These are phyloP conservation scores for Pseudocercospora eumusae DNA, from an alignment of 2,329 filamentous ascomycete species.

Conservation along the genomic window DNA sequence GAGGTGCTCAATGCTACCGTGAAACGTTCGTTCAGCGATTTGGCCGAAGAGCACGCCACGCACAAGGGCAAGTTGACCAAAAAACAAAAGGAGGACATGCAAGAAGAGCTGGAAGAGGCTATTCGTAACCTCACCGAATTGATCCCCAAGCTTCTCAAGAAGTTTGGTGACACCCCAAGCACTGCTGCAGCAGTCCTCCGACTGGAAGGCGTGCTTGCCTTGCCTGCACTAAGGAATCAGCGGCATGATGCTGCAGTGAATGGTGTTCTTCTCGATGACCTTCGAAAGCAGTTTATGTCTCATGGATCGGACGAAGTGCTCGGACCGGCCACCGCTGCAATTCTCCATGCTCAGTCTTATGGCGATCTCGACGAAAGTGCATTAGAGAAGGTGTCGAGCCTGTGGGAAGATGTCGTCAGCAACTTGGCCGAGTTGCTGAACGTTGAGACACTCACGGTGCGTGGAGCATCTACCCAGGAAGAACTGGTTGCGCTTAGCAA, in stretches of 20 bases:
- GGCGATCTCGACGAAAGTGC: constrained; percentile 87
- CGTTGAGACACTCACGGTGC: constrained; percentile 68
- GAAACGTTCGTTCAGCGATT: constrained; percentile 68
- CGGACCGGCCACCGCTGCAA: constrained; percentile 75
- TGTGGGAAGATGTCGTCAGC: constrained; percentile 84
- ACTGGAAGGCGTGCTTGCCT: constrained; percentile 80
- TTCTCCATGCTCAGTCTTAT: constrained; percentile 81
- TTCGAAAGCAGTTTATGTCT: constrained; percentile 90
- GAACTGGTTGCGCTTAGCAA: constrained; percentile 38
- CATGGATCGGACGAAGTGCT: constrained; percentile 86
- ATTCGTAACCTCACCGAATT: constrained; percentile 74
- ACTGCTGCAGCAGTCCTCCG: constrained; percentile 84
- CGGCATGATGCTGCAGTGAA: constrained; percentile 83
- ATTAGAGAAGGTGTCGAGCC: constrained; percentile 72
- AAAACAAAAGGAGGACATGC: constrained; percentile 60
- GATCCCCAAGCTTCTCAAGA: constrained; percentile 85
- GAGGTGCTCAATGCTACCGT: constrained; percentile 85
- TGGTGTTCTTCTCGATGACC: constrained; percentile 79
- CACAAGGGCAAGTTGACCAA: constrained; percentile 60
- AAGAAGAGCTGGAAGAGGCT: constrained; percentile 74
- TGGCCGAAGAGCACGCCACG: constrained; percentile 62
- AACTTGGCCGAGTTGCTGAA: constrained; percentile 68
- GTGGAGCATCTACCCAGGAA: constrained; percentile 63
- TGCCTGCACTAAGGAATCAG: constrained; percentile 84
- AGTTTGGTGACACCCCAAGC: constrained; percentile 85